Percentiles rank a stretch among this genome's conserved stretches.
Evolutionary conservation across 2,329 filamentous ascomycete genomes (phyloP).

Genomic region (Aphanoascus verrucosus): DNA sequence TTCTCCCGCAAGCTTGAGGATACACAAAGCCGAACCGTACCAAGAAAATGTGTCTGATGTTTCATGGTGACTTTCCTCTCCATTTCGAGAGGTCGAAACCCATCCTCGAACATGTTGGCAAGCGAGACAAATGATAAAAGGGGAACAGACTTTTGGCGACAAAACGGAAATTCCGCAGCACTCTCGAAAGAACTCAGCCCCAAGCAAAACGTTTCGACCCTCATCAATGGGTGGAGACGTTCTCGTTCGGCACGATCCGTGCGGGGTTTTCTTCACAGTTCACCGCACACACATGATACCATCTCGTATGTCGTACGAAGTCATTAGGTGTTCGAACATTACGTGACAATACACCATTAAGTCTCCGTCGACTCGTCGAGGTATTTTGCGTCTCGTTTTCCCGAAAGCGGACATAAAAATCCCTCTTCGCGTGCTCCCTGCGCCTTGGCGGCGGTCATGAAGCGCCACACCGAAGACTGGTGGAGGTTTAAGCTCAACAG

Average conservation of each 20-base stretch:
- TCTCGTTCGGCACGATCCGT: neutral
- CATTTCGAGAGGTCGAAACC: neutral
- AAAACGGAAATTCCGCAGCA: too few relatives aligned
- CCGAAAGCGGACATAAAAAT: neutral
- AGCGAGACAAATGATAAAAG: too few relatives aligned
- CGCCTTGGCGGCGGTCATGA: neutral
- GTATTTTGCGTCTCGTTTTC: neutral
- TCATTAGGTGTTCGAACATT: too few relatives aligned
- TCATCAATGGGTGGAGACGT: neutral
- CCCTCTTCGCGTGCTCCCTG: neutral
- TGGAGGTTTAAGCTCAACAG: neutral
- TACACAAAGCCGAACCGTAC: neutral
- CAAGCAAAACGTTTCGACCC: neutral
- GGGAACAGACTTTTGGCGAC: too few relatives aligned
- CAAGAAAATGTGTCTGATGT: neutral
- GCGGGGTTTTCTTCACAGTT: neutral
- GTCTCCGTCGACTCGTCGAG: neutral
- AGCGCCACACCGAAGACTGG: constrained; percentile 3
- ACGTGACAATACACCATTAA: neutral
- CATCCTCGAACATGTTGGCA: too few relatives aligned
- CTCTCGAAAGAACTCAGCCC: neutral
- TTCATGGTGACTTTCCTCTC: neutral
- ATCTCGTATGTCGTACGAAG: neutral
- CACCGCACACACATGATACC: too few relatives aligned
- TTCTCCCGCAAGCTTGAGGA: neutral